Evolutionary conservation across 2,329 filamentous ascomycete species (phyloP).

Genomic region (Chaetomiaceae sp.): DNA sequence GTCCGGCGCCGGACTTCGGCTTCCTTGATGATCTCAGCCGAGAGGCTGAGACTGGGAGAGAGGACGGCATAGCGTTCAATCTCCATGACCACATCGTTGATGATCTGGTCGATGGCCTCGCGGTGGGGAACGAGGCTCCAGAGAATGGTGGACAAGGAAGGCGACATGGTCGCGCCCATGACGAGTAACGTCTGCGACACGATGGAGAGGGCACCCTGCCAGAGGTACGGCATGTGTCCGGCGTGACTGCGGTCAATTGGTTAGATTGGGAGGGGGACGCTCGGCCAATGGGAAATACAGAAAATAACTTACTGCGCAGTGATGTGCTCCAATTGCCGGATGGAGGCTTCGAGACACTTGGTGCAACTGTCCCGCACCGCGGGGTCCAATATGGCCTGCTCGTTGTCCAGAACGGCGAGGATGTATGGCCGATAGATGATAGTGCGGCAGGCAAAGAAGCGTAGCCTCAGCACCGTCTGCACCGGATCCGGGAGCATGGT

Average conservation of each 20-base stretch:
- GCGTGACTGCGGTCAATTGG: constrained; percentile 56
- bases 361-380: constrained; percentile 73
- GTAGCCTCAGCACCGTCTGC: constrained; percentile 71
- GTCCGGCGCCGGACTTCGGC: constrained; percentile 68
- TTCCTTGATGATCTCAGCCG: constrained; percentile 77
- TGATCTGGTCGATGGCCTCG: constrained; percentile 67
- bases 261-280: constrained; percentile 34
- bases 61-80: constrained; percentile 70
- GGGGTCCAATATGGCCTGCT: constrained; percentile 65
- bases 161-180: constrained; percentile 81
- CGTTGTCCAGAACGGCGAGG: constrained; percentile 72
- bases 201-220: constrained; percentile 79
- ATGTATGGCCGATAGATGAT: constrained; percentile 86
- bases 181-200: constrained; percentile 76
- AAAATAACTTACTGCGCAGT: constrained; percentile 61
- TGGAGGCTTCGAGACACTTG: constrained; percentile 75
- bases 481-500: constrained; percentile 66
- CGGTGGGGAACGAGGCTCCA: constrained; percentile 50
- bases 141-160: constrained; percentile 64
- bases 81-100: constrained; percentile 71
- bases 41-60: constrained; percentile 69
- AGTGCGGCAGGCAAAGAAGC: constrained; percentile 80
- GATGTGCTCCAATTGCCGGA: constrained; percentile 75
- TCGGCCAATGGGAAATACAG: constrained; percentile 16
- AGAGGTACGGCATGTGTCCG: constrained; percentile 80